These are phyloP conservation scores for Serendipita indica DNA, from an alignment of 768 basidiomycete species.

Conservation along the genomic window DNA sequence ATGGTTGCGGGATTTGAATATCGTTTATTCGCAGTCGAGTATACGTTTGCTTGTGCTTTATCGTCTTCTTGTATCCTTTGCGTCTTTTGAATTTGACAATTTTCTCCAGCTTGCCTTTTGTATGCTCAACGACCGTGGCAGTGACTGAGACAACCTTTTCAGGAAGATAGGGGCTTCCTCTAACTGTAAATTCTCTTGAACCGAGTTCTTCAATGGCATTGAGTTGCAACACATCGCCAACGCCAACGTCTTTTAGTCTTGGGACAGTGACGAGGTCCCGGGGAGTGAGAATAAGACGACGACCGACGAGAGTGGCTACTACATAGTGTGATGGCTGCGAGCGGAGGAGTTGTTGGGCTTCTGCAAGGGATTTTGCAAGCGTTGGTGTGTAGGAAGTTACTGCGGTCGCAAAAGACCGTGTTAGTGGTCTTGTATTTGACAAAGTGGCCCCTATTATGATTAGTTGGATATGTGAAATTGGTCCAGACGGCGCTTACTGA, in stretches of 20 bases:
- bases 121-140: constrained; percentile 94
- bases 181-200: constrained; percentile 85
- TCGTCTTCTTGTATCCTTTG: constrained; percentile 94
- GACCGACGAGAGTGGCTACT: constrained; percentile 73
- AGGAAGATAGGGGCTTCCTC: constrained; percentile 59
- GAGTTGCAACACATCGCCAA: constrained; percentile 72
- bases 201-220: constrained; percentile 88
- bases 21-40: constrained; percentile 87
- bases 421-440: too few relatives aligned
- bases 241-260: constrained; percentile 65
- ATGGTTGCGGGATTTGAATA: constrained; percentile 35
- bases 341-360: constrained; percentile 67
- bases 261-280: constrained; percentile 90
- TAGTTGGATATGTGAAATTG: too few relatives aligned
- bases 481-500: neutral
- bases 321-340: constrained; percentile 89
- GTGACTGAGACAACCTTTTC: constrained; percentile 52
- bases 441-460: too few relatives aligned
- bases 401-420: neutral
- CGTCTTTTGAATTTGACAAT: constrained; percentile 95
- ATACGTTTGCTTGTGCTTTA: constrained; percentile 86
- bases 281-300: constrained; percentile 78
- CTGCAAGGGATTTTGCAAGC: constrained; percentile 17
- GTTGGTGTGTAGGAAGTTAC: too few relatives aligned
- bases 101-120: constrained; percentile 82